These are phyloP conservation scores for Zalaria obscura DNA, from an alignment of 2,329 filamentous ascomycete genomes.

Conservation along the genomic window DNA sequence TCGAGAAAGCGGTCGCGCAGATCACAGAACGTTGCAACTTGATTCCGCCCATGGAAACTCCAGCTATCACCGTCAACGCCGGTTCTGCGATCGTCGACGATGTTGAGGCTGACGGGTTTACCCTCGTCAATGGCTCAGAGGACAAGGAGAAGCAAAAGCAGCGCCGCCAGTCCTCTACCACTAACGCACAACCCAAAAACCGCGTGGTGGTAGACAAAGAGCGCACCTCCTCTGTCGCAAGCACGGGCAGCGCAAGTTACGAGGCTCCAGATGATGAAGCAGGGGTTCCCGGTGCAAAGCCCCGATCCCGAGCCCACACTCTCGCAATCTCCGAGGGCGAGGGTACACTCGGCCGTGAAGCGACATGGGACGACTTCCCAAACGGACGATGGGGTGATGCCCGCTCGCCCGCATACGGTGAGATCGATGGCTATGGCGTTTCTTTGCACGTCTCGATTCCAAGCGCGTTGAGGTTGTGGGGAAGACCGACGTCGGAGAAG, in stretches of 20 bases:
- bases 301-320: constrained; percentile 52
- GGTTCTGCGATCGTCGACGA: constrained; percentile 27
- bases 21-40: constrained; percentile 77
- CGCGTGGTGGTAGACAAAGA: constrained; percentile 59
- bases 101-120: constrained; percentile 18
- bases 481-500: constrained; percentile 50
- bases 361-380: constrained; percentile 97
- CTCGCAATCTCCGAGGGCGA: constrained; percentile 91
- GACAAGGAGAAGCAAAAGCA: constrained; percentile 10
- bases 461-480: constrained; percentile 76
- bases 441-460: constrained; percentile 80
- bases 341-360: constrained; percentile 76
- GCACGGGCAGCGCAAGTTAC: constrained; percentile 31
- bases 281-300: constrained; percentile 58
- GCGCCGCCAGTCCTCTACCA: constrained; percentile 56
- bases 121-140: constrained; percentile 12
- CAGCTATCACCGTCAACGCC: constrained; percentile 12
- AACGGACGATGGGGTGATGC: constrained; percentile 94
- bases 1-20: constrained; percentile 91
- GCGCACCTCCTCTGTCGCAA: constrained; percentile 39
- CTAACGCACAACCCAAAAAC: constrained; percentile 77
- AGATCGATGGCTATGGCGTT: constrained; percentile 98
- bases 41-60: constrained; percentile 43
- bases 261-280: constrained; percentile 68
- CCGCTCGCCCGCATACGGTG: constrained; percentile 82